These are phyloP conservation scores for Leccinum pachyderme DNA, from an alignment of 1,284 basidiomycete genomes.

Conservation along the genomic window DNA sequence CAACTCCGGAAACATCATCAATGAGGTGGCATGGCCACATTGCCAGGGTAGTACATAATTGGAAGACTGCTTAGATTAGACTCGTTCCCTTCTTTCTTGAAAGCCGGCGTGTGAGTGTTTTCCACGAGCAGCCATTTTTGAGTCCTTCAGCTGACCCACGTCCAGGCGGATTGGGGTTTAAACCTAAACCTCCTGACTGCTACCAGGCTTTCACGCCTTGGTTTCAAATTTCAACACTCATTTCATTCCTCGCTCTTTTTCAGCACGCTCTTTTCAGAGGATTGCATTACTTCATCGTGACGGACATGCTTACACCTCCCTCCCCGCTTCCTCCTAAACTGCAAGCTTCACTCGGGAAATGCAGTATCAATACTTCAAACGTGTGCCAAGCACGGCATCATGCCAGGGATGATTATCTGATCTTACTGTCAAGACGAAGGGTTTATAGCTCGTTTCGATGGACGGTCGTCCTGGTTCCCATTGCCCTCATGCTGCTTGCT, in stretches of 20 bases:
- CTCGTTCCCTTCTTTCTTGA: conserved; percentile 2
- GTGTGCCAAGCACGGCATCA: conserved; percentile 7
- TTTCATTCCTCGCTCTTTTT: conserved; percentile 27
- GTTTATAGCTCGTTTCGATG: conserved; percentile 44
- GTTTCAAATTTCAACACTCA: conserved; percentile 10
- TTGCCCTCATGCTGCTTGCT: conserved; percentile 52
- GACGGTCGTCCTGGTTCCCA: conserved; percentile 53
- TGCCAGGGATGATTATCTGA: conserved; percentile 10
- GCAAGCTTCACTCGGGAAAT: conserved; percentile 5
- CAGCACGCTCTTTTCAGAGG: conserved; percentile 21
- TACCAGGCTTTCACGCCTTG: conserved; percentile 11
- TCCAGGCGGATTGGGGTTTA: conserved; percentile 1
- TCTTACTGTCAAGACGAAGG: conserved; percentile 37
- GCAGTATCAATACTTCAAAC: conserved; percentile 1
- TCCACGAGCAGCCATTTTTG: not conserved
- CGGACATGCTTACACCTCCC: conserved; percentile 50
- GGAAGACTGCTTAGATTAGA: conserved; percentile 5
- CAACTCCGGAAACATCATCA: not conserved
- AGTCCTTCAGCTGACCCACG: conserved; percentile 10
- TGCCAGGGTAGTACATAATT: conserved; percentile 3
- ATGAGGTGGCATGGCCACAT: conserved; percentile 8
- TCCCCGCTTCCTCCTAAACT: conserved; percentile 37
- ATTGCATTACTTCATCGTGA: not conserved
- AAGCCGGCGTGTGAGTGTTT: conserved; percentile 10
- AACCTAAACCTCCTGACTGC: not conserved